These are phyloP conservation scores for Auricularia cornea DNA, from an alignment of 768 basidiomycete species.

Conservation along the genomic window DNA sequence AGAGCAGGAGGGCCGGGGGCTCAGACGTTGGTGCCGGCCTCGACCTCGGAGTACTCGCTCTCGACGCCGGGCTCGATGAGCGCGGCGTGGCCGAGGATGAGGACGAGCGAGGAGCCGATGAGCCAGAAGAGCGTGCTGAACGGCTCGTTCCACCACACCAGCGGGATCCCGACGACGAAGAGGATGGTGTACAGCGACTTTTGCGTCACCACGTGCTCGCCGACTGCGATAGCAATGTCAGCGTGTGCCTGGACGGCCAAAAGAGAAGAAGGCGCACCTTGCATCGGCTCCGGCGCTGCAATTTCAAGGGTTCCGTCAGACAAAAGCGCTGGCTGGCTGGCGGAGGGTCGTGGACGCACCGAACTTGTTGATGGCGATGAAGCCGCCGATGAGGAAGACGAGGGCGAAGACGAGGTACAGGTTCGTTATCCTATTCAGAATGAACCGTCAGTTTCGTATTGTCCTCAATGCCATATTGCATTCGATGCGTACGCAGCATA, in stretches of 20 bases:
- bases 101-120: constrained; percentile 74
- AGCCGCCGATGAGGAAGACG: constrained; percentile 85
- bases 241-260: not conserved
- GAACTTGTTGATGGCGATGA: constrained; percentile 79
- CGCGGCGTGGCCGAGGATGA: constrained; percentile 81
- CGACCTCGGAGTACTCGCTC: constrained; percentile 80
- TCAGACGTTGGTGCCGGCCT: constrained; percentile 25
- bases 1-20: too few relatives aligned
- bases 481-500: constrained; percentile 85
- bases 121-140: constrained; percentile 89
- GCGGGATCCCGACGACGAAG: constrained; percentile 85
- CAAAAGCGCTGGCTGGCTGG: constrained; percentile 2
- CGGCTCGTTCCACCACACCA: constrained; percentile 73
- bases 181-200: constrained; percentile 81
- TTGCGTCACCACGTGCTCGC: constrained; percentile 76
- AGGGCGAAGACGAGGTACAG: constrained; percentile 75
- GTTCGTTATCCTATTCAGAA: constrained; percentile 65
- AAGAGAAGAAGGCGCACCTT: constrained; percentile 22
- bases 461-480: too few relatives aligned
- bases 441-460: too few relatives aligned
- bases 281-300: constrained; percentile 74
- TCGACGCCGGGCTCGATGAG: constrained; percentile 93
- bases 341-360: constrained; percentile 42
- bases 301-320: constrained; percentile 2
- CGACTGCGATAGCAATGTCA: constrained; percentile 28